Base-by-base conservation (phyloP, 768 basidiomycete species). In the Boletus sp. region DNA sequence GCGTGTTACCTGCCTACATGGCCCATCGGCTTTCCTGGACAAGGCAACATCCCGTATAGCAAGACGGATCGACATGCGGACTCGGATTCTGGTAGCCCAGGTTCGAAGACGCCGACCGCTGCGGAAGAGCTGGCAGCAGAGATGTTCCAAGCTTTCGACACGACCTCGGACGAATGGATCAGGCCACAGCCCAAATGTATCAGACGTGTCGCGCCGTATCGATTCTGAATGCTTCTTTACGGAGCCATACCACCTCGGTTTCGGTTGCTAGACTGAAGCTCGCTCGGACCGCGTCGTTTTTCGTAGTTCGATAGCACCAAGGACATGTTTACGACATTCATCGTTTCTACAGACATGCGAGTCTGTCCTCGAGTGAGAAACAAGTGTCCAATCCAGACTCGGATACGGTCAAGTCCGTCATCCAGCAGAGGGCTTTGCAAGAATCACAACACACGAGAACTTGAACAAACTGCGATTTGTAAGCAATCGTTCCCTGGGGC, bases 1-100 rank as follows among this genome's bases (percentile, higher is more conserved):
- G 46, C 35, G 17, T 66, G 60, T 39, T 64, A 67, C 36, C 41
- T 67, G 29, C 64, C 60, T 15, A 65, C 57, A 2, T 67, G 65
- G 66, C 60, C 63, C n/a, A 0, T 56, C 0, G 55, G 56, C 1
- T 56, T 66, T 42, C 55, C 56, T n/a, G 37, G 47, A 8, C 33
- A 20, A 24, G 54, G 35, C 5, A 32, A 47, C 14, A 29, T 48
- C 11, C 30, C 42, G 6, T 20, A 15, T 17, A 33, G 20, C 9
- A 14, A 24, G 24, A 24, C 18, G 12, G 18, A 47, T 32, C 17
- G 6, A 8, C 17, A 7, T 2, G 17, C 8, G 8, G 0, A 3
- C 44, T 4, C 14, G 1, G 20, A 50, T 1, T 24, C 51, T 14
- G 7, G 17, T 3, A 3, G 7, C 8, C 47, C 33, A 28, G 17